Base-by-base conservation (phyloP, 2,329 filamentous ascomycete species). In the Diaporthe aspalathi region DNA sequence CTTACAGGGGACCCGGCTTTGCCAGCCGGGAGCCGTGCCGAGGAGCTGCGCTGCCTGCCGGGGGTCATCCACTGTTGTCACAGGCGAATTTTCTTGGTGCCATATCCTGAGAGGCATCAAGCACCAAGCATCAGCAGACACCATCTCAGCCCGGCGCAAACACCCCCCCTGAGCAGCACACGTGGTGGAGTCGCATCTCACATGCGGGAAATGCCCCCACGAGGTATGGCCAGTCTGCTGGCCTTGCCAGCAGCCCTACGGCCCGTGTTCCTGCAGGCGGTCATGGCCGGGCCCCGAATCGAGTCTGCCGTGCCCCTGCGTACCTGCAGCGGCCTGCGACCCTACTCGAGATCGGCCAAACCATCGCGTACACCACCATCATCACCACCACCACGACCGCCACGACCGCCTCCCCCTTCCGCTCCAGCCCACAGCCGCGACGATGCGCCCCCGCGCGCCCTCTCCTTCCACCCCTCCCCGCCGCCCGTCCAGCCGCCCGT, bases 381-480 rank as follows among this genome's bases (percentile, higher is more conserved):
- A 9, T n/a, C n/a, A n/a, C n/a, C n/a, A n/a, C n/a, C n/a, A n/a
- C n/a, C n/a, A n/a, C n/a, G n/a, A n/a, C n/a, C n/a, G n/a, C n/a
- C n/a, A n/a, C n/a, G n/a, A n/a, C 56, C 45, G 3, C 43, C 54
- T 5, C n/a, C 54, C 3, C 24, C 50, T 5, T 8, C 49, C 22
- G 3, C 45, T 35, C 50, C 52, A 53, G 14, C 50, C 43, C 40
- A 32, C 53, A 50, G 43, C 22, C 70, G 47, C 45, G 56, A 32
- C 72, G 52, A 63, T n/a, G 40, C 49, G 14, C 63, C 72, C 32
- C 70, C 68, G 9, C 75, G 74, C 9, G 63, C 74, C 22, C 71
- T 80, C 60, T 77, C 79, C 52, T 80, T 74, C 75, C 74, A 78
- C 60, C 79, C 80, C 1, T 70, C 73, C 14, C 72, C 70, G 14